Conservation (phyloP, 2,329 filamentous ascomycete species). For the Fusarium luffae region DNA sequence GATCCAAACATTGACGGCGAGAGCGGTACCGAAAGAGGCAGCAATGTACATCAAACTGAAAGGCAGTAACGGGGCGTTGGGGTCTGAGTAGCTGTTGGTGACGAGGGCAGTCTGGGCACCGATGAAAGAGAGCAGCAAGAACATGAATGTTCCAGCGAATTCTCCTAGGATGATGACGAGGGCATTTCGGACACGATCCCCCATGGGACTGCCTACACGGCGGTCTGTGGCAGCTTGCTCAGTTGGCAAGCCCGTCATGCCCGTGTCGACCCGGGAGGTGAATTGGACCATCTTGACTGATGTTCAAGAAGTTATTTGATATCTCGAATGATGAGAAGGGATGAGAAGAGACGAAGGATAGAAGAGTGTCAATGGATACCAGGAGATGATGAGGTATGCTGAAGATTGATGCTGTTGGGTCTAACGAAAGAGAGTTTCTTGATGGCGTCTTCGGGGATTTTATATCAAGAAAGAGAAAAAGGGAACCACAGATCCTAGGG, state of each 20-base stretch:
- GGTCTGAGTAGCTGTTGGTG: slow-evolving; percentile 45
- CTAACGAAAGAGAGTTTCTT: slow-evolving; percentile 12
- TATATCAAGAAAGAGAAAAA: slow-evolving; percentile 20
- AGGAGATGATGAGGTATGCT: neutral
- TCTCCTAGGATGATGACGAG: slow-evolving; percentile 59
- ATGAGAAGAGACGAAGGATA: neutral
- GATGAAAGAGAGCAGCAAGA: slow-evolving; percentile 59
- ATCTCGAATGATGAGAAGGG: neutral
- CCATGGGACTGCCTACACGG: slow-evolving; percentile 8
- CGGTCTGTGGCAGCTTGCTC: slow-evolving; percentile 19
- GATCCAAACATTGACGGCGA: slow-evolving; percentile 66
- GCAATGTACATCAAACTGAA: slow-evolving; percentile 61
- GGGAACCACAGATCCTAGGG: neutral
- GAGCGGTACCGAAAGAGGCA: slow-evolving; percentile 60
- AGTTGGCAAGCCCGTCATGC: slow-evolving; percentile 26
- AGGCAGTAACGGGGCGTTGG: slow-evolving; percentile 46
- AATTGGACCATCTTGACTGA: slow-evolving; percentile 26
- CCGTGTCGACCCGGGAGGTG: slow-evolving; percentile 5
- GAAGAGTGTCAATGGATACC: neutral
- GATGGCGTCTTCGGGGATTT: slow-evolving; percentile 20
- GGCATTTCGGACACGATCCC: slow-evolving; percentile 47
- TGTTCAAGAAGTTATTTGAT: neutral
- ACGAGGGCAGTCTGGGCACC: slow-evolving; percentile 54
- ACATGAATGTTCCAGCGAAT: slow-evolving; percentile 65
- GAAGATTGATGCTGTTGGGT: slow-evolving; percentile 3